Conservation (phyloP, 2,329 filamentous ascomycete species). For the Sclerotinia spermophila region DNA sequence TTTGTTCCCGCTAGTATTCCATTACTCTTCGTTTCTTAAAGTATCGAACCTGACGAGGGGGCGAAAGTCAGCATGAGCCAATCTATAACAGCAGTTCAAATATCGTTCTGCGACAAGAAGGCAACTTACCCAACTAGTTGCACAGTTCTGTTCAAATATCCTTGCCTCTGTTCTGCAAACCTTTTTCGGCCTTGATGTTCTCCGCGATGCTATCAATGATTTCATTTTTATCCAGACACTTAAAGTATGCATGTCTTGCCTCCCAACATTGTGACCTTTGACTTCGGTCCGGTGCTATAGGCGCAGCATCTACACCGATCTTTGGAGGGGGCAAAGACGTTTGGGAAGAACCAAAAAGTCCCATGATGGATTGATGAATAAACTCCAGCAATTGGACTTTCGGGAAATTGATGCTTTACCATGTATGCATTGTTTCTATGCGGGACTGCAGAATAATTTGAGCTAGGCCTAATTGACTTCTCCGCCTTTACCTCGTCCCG, state of each 20-base stretch:
- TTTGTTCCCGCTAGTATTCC: conserved; percentile 80
- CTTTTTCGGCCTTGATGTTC: conserved; percentile 51
- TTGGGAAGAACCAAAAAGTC: conserved; percentile 43
- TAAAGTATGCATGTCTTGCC: conserved; percentile 81
- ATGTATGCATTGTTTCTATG: not conserved
- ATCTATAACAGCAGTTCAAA: not conserved
- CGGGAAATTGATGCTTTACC: not conserved
- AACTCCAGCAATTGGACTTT: not conserved
- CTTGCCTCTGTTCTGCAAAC: conserved; percentile 57
- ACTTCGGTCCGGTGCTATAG: conserved; percentile 75
- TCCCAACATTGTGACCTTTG: conserved; percentile 87
- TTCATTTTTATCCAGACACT: conserved; percentile 75
- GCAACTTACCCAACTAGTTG: conserved; percentile 76
- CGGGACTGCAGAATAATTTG: conserved; percentile 7
- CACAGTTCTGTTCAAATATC: conserved; percentile 81
- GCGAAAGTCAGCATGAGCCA: conserved; percentile 22
- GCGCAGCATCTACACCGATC: conserved; percentile 54
- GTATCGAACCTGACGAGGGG: conserved; percentile 72
- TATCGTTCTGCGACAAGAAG: not conserved
- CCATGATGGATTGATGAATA: conserved; percentile 42
- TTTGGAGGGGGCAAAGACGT: conserved; percentile 42
- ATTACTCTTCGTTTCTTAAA: conserved; percentile 97
- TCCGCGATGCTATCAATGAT: conserved; percentile 72
- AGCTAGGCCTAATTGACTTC: not conserved
- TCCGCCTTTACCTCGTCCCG: not conserved